These are phyloP conservation scores for Solanum aculeatissimum DNA, from an alignment of 305 asterid species.

Conservation along the genomic window DNA sequence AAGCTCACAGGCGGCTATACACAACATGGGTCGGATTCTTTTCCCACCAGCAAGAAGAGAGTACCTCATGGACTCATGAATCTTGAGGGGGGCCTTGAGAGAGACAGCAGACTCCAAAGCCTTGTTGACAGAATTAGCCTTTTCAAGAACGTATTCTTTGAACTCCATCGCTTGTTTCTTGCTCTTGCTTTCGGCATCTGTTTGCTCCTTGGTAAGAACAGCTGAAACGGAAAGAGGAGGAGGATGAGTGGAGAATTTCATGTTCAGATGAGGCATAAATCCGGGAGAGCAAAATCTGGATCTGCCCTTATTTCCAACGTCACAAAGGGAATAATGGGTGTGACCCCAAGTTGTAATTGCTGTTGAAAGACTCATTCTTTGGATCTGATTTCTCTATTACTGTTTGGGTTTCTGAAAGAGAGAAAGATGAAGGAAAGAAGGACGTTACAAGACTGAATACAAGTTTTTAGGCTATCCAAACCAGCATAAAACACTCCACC, in stretches of 20 bases:
- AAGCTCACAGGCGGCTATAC: conserved; percentile 51
- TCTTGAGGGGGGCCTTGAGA: conserved; percentile 21
- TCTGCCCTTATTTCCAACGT: not conserved
- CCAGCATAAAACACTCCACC: not conserved
- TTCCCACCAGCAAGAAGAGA: conserved; percentile 60
- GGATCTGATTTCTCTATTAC: not conserved
- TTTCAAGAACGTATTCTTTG: conserved; percentile 27
- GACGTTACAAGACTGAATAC: not conserved
- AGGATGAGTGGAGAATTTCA: not conserved
- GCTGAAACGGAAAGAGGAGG: conserved; percentile 7
- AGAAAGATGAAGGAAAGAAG: not conserved
- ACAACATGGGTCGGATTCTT: conserved; percentile 40
- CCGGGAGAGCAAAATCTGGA: not conserved
- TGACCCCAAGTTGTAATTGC: not conserved
- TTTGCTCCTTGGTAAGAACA: conserved; percentile 18
- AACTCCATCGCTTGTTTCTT: conserved; percentile 13
- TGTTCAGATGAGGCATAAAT: not conserved
- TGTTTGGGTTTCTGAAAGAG: not conserved
- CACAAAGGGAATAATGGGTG: not conserved
- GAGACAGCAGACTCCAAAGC: conserved; percentile 27
- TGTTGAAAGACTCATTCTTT: not conserved
- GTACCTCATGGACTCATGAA: conserved; percentile 50
- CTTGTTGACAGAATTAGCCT: conserved; percentile 29
- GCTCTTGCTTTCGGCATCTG: not conserved
- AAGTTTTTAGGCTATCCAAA: not conserved